Base-by-base conservation (phyloP, 768 basidiomycete genomes). In the Antrodiella citrinella region DNA sequence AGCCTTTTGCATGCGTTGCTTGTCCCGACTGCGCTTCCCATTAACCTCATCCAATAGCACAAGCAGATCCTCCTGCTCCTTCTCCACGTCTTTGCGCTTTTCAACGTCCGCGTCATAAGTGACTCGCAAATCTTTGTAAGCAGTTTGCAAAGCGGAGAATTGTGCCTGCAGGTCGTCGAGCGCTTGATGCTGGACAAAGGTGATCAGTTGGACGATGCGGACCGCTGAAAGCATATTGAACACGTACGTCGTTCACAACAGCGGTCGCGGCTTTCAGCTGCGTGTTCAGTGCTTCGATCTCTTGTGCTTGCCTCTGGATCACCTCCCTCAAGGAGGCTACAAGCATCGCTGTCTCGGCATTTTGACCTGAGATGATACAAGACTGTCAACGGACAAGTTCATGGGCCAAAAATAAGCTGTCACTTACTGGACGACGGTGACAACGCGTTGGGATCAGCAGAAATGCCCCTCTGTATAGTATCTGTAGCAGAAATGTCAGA, bases 1-100 rank as follows among this genome's bases (percentile, higher is more conserved):
- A 9, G 77, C 78, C 50, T 77, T 79, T 60, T 75, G 72, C 72
- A 99, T 78, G 56, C 76, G 72, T 44, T 65, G 75, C 71, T 98
- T 98, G 62, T 98, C 96, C 57, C 72, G 73, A 69, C 77, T 79
- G 47, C 94, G 75, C 69, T 99, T 99, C 55, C 71, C 77, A 42
- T 81, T 88, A 54, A 96, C 72, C 68, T 98, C 96, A 60, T 98
- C 96, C 3, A 99, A 71, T 25, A 97, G 68, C 10, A 99, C 94
- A 19, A 99, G 72, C 44, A 98, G 65, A 66, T 99, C 95, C 63
- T 97, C 95, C 59, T 97, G 94, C 65, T 99, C 95, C 67, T 93
- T 94, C 66, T 96, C 92, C 20, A 82, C 80, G 7, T 96, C 92
- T 56, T 78, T 84, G 45, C 79, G 76, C 62, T 84, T 86, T 49